These are phyloP conservation scores for Xylaria sp. DNA, from an alignment of 2,329 filamentous ascomycete genomes.

Conservation along the genomic window DNA sequence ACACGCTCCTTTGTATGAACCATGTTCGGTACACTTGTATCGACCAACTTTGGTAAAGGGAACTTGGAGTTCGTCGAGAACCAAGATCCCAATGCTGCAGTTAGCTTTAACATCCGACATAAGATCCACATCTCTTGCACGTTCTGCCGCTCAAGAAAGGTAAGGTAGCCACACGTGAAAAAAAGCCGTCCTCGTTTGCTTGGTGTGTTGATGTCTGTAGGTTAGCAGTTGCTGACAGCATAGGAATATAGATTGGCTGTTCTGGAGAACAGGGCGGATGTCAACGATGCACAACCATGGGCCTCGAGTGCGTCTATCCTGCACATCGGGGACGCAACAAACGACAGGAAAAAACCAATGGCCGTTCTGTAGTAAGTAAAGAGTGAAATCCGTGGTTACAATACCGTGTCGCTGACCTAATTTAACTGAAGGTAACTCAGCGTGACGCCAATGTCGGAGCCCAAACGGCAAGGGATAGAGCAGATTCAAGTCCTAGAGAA, in stretches of 20 bases:
- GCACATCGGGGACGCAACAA: background rate
- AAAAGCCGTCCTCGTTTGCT: background rate
- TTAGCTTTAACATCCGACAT: slow-evolving; percentile 1
- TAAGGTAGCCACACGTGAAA: background rate
- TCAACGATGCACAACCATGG: background rate
- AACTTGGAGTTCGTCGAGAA: slow-evolving; percentile 5
- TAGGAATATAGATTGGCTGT: background rate
- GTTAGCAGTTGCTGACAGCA: background rate
- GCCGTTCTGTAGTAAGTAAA: background rate
- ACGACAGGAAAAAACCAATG: background rate
- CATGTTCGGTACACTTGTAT: slow-evolving; percentile 2
- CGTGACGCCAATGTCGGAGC: background rate
- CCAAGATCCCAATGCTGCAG: slow-evolving; percentile 3
- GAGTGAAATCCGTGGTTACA: background rate
- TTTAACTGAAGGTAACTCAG: background rate
- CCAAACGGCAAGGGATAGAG: background rate
- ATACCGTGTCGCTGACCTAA: background rate
- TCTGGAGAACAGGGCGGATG: slow-evolving; percentile 5
- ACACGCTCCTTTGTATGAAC: background rate
- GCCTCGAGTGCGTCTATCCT: slow-evolving; percentile 2
- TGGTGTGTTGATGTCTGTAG: background rate
- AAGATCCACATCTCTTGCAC: slow-evolving; percentile 4
- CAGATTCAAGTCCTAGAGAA: background rate
- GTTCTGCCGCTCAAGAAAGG: slow-evolving; percentile 2
- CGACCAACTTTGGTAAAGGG: background rate